These are phyloP conservation scores for Eucalyptus albens DNA, from an alignment of 345 rosid species.

Conservation along the genomic window DNA sequence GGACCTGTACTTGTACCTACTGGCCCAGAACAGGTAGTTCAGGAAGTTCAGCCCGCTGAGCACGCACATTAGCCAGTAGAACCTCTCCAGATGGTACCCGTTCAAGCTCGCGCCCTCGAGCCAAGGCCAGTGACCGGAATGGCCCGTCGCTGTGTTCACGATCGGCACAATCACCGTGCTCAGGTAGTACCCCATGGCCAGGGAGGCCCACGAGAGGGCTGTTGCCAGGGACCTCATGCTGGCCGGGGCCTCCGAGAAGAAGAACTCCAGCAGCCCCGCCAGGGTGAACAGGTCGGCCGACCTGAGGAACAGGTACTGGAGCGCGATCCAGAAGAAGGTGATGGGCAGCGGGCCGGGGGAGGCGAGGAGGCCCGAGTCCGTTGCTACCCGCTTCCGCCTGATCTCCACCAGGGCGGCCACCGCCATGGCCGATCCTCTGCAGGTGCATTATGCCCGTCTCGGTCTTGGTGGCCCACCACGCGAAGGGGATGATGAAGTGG, in stretches of 20 bases:
- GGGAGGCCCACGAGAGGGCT: not conserved
- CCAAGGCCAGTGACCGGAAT: conserved; percentile 1
- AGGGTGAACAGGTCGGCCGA: too few species aligned
- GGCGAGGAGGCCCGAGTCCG: too few species aligned
- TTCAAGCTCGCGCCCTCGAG: conserved; percentile 13
- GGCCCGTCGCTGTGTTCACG: conserved; percentile 3
- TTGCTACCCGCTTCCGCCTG: too few species aligned
- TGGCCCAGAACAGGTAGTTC: not conserved
- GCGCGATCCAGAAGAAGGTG: too few species aligned
- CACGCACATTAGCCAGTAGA: conserved; percentile 21
- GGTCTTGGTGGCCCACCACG: too few species aligned
- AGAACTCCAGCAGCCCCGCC: not conserved
- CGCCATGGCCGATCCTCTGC: too few species aligned
- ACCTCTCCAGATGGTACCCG: conserved; percentile 8
- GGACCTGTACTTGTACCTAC: not conserved
- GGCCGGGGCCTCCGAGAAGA: conserved; percentile 1
- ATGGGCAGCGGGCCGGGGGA: too few species aligned
- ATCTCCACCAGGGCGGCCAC: too few species aligned
- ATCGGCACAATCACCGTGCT: conserved; percentile 13
- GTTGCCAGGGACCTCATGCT: too few species aligned
- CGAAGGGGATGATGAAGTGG: too few species aligned
- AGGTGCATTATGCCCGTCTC: too few species aligned
- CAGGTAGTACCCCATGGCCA: conserved; percentile 14
- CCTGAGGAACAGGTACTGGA: too few species aligned
- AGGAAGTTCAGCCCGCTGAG: conserved; percentile 10